Evolutionary conservation across 352 stramenopile species (phyloP), one percentile per base, ranked within the genome.

Genomic region (Blastocystis sp.): DNA sequence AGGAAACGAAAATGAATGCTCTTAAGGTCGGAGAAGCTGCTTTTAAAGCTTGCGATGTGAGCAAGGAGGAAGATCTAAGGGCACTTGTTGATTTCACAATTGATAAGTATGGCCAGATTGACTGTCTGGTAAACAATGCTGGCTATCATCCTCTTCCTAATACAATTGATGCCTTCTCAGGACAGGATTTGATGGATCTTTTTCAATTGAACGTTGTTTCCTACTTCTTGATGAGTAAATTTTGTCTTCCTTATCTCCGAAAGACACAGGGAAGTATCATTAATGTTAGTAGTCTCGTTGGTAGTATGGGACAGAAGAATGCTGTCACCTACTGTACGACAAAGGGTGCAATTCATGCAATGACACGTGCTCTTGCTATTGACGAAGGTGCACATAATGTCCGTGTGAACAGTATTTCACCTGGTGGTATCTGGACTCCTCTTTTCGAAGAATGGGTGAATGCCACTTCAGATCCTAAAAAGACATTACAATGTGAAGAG

Each of bases 51-150:
- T 88, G 77, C n/a, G 77, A 88, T 78, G 62, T 77, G 24, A 78
- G n/a, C n/a, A 88, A 88, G 54, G 77, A 88, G 42, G 77, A 88
- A 1, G 53, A 88, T 44, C 22, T 88, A 22, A 48, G 30, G 33
- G 77, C 77, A 33, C 30, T 88, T n/a, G 77, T 88, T 15, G 77
- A 73, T 88, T 88, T 88, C 44, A 88, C 77, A 40, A 54, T 88
- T 27, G 19, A 88, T 15, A 88, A 88, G 42, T 88, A 77, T 66
- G 77, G 62, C 24, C 58, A 77, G 62, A 88, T 88, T 88, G 77
- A 88, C 54, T 88, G 77, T 78, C 44, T 88, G 35, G 77, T 88
- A 4, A 88, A 88, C 54, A 88, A 88, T 33, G 77, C 77, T 68
- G 77, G 77, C 6, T 88, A 77, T 35, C 77, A 88, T 70, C 77